Conservation (phyloP, 1,284 basidiomycete species). For the Tremellales sp. region DNA sequence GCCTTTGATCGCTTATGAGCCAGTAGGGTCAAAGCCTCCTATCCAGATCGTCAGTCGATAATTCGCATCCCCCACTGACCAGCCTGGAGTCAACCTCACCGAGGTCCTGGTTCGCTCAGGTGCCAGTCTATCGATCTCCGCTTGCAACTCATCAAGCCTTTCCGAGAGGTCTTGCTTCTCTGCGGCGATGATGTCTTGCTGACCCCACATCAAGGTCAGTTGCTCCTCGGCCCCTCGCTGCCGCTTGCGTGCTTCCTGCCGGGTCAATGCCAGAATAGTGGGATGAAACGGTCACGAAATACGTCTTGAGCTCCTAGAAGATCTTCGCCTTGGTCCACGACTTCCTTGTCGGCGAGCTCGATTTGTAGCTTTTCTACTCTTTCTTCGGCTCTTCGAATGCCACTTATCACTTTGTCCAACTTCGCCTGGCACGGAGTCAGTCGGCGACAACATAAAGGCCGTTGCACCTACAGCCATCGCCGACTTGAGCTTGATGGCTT, state of each 20-base stretch:
- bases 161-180: not conserved
- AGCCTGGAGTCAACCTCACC: not conserved
- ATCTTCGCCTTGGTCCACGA: not conserved
- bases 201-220: not conserved
- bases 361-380: not conserved
- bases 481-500: not conserved
- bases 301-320: not conserved
- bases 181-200: not conserved
- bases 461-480: not conserved
- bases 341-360: not conserved
- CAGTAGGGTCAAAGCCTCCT: not conserved
- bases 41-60: not conserved
- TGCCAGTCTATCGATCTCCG: not conserved
- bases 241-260: not conserved
- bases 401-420: not conserved
- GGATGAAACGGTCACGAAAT: not conserved
- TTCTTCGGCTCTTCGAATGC: not conserved
- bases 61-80: not conserved
- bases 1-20: not conserved
- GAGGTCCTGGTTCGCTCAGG: not conserved
- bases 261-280: not conserved
- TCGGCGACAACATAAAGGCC: too few species aligned
- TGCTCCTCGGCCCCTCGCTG: not conserved
- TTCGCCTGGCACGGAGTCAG: not conserved
- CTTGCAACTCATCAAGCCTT: not conserved